Base-by-base conservation (phyloP, 352 stramenopile species). In the Pythium graminicola region DNA sequence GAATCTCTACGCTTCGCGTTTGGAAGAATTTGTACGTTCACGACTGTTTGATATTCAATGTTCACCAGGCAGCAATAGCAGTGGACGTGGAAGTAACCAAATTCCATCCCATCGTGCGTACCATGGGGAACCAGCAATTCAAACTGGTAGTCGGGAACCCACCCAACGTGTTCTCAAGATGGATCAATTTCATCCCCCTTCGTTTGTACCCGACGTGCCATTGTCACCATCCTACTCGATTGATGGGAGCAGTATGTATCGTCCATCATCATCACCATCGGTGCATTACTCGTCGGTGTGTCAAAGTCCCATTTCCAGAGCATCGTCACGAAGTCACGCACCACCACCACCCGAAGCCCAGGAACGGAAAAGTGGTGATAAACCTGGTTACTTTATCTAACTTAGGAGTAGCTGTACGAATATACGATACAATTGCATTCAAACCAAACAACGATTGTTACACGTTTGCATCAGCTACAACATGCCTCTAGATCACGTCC, bases 1-100 rank as follows among this genome's bases (percentile, higher is more conserved):
- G 1, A 57, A 76, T 3, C 69, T 88, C 39, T 93, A 93, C 53
- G 80, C 73, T 2, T 75, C 71, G 31, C 76, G 81, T 14, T 59
- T 93, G 14, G 73, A 79, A 8, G 65, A 86, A 28, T 93, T 93
- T 41, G 77, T 93, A 14, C 76, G 74, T 14, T 70, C 76, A 11
- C 73, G 76, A 33, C 51, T 91, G 16, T 91, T 91, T 53, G 64
- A 88, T 43, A 75, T 86, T 19, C 65, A 82, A 13, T 55, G 39
- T 3, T 28, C 50, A 16, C 7, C 23, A 6, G 31, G 33, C 24
- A 55, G 28, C 40, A 39, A 26, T 49, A 48, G 41, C 40, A 53
- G 41, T 20, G 42, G 23, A 4, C 46, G 39, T 10, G 44, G 40
- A 36, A 54, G 49, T 24, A 73, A 53, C 23, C 32, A 43, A 50